Percentiles rank a stretch among this genome's conserved stretches.
These are phyloP conservation scores for Sporothrix globosa DNA, from an alignment of 2,329 filamentous ascomycete species.

Conservation along the genomic window DNA sequence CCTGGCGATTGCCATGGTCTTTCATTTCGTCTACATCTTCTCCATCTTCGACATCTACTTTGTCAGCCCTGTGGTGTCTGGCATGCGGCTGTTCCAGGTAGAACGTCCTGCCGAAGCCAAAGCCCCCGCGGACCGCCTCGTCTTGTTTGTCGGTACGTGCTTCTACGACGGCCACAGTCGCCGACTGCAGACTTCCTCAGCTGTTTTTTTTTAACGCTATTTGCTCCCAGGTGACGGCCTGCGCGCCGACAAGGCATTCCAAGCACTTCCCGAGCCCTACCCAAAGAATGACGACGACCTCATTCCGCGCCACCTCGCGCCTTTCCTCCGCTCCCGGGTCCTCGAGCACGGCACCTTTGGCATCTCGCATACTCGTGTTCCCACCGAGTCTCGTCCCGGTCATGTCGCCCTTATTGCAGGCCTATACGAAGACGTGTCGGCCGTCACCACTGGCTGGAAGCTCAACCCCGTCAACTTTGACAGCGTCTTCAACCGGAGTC, in stretches of 20 bases:
- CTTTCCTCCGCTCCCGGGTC: conserved; percentile 86
- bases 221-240: conserved; percentile 73
- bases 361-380: conserved; percentile 93
- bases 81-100: conserved; percentile 81
- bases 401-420: conserved; percentile 97
- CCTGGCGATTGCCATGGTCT: conserved; percentile 82
- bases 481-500: conserved; percentile 95
- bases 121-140: conserved; percentile 84
- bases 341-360: conserved; percentile 92
- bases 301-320: conserved; percentile 79
- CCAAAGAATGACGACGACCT: conserved; percentile 66
- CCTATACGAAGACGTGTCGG: conserved; percentile 95
- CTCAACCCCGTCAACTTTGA: conserved; percentile 98
- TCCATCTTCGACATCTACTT: conserved; percentile 99
- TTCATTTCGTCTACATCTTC: conserved; percentile 90
- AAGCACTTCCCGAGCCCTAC: conserved; percentile 87
- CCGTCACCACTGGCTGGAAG: conserved; percentile 97
- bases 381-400: conserved; percentile 92
- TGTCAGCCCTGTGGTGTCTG: conserved; percentile 93
- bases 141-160: conserved; percentile 84
- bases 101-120: conserved; percentile 62
- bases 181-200: background rate
- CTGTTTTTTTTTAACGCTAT: background rate
- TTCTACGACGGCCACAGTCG: background rate
- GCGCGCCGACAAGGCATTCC: conserved; percentile 96